A percentile compares a stretch with the other conserved stretches of the same genome.
Conservation (phyloP, 1,284 basidiomycete species). For the Ceratobasidium sp. region DNA sequence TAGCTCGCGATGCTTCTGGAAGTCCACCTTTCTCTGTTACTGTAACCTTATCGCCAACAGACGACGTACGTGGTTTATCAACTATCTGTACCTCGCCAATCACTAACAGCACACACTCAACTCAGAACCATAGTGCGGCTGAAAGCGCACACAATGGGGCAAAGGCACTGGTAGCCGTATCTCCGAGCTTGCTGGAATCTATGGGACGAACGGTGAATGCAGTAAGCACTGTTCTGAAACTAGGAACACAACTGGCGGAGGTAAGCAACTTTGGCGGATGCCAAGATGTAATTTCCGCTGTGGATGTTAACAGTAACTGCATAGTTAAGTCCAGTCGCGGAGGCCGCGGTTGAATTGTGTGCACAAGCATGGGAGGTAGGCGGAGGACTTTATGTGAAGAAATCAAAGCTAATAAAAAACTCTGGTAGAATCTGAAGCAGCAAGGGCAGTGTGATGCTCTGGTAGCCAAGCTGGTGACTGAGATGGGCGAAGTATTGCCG, state of each 20-base stretch:
- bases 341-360: neutral
- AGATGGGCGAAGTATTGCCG: neutral
- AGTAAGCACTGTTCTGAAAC: neutral
- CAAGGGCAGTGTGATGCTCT: constrained; percentile 6
- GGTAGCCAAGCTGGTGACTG: neutral
- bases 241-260: neutral
- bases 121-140: neutral
- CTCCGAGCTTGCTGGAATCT: neutral
- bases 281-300: no score
- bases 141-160: neutral
- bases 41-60: neutral
- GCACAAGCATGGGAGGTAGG: constrained; percentile 12
- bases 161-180: neutral
- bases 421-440: neutral
- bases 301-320: neutral
- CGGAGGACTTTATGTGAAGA: neutral
- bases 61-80: neutral
- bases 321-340: neutral
- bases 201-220: constrained; percentile 4
- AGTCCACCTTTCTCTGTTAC: neutral
- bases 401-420: neutral
- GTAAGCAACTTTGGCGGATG: no score
- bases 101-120: no score
- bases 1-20: neutral
- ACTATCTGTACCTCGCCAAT: no score